Evolutionary conservation across 2,329 filamentous ascomycete species (phyloP), one percentile per base, ranked within the genome.

Genomic region (Penicillium hesseltinei): DNA sequence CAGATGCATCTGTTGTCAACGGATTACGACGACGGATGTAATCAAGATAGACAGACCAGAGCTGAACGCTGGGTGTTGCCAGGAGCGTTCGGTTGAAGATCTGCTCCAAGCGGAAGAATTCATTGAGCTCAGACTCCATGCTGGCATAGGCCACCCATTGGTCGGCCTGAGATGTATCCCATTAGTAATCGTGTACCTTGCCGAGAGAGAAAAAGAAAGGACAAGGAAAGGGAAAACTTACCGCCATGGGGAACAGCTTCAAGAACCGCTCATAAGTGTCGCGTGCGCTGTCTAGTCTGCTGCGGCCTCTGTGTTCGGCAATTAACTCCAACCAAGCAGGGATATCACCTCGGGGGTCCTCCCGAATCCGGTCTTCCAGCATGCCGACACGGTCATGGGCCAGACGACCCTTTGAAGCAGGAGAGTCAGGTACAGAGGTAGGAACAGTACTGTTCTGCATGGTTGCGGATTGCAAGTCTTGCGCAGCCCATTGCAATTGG

Each of bases 31-130:
- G 89, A 52, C 94, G 91, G 61, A 97, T 90, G 73, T 97, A 97
- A 75, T 97, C 92, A 60, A 99, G 85, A 73, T 99, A 99, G 33
- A 92, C 84, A 7, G 89, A 91, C 91, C 92, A 99, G 21, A 99
- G 83, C 60, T 89, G 85, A 39, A 97, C 88, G 71, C 93, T 90
- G 11, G 90, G 88, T 21, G 94, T 88, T 9, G 84, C 84, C 65
- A 91, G 82, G 39, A 99, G 84, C 33, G 89, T 92, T 65, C 86
- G 85, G 62, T 85, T 86, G 73, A 99, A 96, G 23, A 99, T 87
- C 51, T 86, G 82, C 73, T 97, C 93, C 17, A 95, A 87, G 46
- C 86, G 85, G 56, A 83, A 81, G 59, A 94, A 88, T 62, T 96
- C 90, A 67, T 96, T 91, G 57, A 92, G 82, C 62, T 91, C 88